These are phyloP conservation scores for Akebia trifoliata DNA, from an alignment of 164 flowering plant genomes.

Conservation along the genomic window DNA sequence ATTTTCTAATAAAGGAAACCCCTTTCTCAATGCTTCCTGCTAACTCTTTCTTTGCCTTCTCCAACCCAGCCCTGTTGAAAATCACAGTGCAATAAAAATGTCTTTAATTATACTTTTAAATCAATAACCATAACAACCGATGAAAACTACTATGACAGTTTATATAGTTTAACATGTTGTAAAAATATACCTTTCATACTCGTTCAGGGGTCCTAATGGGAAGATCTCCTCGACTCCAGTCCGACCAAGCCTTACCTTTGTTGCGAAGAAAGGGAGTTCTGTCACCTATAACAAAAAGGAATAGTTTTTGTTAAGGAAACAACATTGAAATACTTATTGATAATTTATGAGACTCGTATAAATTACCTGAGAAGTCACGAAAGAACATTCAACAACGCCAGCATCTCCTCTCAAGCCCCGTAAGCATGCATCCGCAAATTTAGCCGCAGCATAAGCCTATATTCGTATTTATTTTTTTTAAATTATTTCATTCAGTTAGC, in stretches of 20 bases:
- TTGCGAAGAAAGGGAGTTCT: slow-evolving; percentile 93
- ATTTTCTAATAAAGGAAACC: slow-evolving; percentile 61
- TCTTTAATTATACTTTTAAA: background rate
- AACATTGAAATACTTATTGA: too few relatives aligned
- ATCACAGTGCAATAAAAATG: background rate
- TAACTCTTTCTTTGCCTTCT: slow-evolving; percentile 90
- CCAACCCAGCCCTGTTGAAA: slow-evolving; percentile 68
- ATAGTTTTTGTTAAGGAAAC: background rate
- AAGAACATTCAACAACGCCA: slow-evolving; percentile 72
- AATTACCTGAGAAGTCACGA: slow-evolving; percentile 70
- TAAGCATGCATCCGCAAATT: slow-evolving; percentile 90
- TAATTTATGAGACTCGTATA: too few relatives aligned
- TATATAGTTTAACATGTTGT: too few relatives aligned
- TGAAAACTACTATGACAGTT: too few relatives aligned
- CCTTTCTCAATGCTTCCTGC: slow-evolving; percentile 87
- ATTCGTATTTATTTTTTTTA: slow-evolving; percentile 8
- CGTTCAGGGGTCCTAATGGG: slow-evolving; percentile 80
- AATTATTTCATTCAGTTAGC: background rate
- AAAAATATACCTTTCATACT: slow-evolving; percentile 84
- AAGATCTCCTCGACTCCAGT: slow-evolving; percentile 74
- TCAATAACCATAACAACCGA: background rate
- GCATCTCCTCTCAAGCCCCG: slow-evolving; percentile 89
- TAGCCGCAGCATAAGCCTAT: slow-evolving; percentile 93
- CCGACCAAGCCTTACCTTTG: slow-evolving; percentile 84
- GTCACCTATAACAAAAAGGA: slow-evolving; percentile 51